phyloP scores from a whole-genome alignment of 768 basidiomycete species.

The Saitozyma podzolica region DNA sequence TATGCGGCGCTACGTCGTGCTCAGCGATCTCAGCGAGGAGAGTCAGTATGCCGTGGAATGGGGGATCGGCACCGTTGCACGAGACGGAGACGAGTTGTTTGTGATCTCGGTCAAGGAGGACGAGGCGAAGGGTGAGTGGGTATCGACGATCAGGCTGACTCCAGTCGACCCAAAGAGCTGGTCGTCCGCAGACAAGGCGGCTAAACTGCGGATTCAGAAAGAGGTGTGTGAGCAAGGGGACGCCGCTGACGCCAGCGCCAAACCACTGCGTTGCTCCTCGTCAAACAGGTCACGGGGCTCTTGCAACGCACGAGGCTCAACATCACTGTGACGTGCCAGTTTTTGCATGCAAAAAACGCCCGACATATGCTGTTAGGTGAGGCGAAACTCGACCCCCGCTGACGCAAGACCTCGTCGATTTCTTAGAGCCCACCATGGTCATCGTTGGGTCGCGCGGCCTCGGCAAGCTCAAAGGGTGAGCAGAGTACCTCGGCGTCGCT shows the following conservation, averaged over 20 bases:
- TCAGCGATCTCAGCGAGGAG: slow-evolving; percentile 93
- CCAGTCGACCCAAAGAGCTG: slow-evolving; percentile 65
- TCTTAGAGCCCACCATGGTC: slow-evolving; percentile 81
- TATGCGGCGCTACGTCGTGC: slow-evolving; percentile 74
- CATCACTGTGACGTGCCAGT: slow-evolving; percentile 85
- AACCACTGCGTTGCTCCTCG: slow-evolving; percentile 80
- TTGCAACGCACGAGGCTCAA: slow-evolving; percentile 87
- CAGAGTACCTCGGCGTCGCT: slow-evolving; percentile 6
- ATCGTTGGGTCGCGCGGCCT: slow-evolving; percentile 94
- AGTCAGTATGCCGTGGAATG: slow-evolving; percentile 93
- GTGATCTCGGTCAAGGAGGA: slow-evolving; percentile 90
- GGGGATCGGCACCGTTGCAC: slow-evolving; percentile 92
- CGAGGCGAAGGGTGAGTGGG: slow-evolving; percentile 72
- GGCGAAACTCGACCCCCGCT: slow-evolving; percentile 20
- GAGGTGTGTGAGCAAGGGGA: slow-evolving; percentile 62
- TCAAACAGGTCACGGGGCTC: slow-evolving; percentile 82
- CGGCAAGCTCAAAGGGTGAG: slow-evolving; percentile 81
- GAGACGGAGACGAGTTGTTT: slow-evolving; percentile 89
- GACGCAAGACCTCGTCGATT: slow-evolving; percentile 66
- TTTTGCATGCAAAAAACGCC: slow-evolving; percentile 95
- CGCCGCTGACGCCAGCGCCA: slow-evolving; percentile 64
- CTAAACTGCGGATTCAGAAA: slow-evolving; percentile 83
- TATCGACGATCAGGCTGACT: slow-evolving; percentile 58
- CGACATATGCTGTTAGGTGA: slow-evolving; percentile 80
- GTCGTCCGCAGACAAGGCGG: slow-evolving; percentile 62